Percentiles rank a stretch among this genome's conserved stretches.
Conservation (phyloP, 345 rosid species). For the Corchorus olitorius region DNA sequence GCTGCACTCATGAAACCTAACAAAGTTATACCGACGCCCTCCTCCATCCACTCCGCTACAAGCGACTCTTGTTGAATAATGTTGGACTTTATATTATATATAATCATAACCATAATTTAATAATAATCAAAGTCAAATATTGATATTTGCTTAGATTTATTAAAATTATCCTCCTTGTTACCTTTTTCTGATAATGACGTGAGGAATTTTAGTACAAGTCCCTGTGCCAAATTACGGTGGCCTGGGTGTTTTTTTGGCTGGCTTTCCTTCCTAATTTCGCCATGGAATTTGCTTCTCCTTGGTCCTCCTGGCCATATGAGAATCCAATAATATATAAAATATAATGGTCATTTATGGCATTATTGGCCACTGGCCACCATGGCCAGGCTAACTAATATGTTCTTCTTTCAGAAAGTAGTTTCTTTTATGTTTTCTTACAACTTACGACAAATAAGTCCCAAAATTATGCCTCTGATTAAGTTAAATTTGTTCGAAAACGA, state of each 20-base stretch:
- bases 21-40: background rate
- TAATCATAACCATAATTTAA: background rate
- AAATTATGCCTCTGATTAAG: conserved; percentile 20
- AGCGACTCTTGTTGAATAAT: background rate
- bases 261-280: background rate
- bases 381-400: background rate
- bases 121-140: background rate
- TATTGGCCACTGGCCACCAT: no score
- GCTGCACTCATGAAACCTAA: background rate
- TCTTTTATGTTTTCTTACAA: background rate
- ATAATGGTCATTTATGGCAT: no score
- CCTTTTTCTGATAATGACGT: background rate
- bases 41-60: conserved; percentile 9
- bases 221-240: background rate
- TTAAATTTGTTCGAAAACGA: background rate
- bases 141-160: background rate
- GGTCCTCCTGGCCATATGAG: background rate
- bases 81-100: background rate
- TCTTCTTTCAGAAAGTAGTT: conserved; percentile 3
- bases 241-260: background rate
- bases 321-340: conserved; percentile 2
- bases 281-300: background rate
- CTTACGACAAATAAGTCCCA: background rate
- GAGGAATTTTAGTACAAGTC: background rate
- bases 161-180: no score